A percentile compares a stretch with the other conserved stretches of the same genome.
phyloP scores from a whole-genome alignment of 192 early-diverging fungal species.

The Phlyctochytrium planicorne region DNA sequence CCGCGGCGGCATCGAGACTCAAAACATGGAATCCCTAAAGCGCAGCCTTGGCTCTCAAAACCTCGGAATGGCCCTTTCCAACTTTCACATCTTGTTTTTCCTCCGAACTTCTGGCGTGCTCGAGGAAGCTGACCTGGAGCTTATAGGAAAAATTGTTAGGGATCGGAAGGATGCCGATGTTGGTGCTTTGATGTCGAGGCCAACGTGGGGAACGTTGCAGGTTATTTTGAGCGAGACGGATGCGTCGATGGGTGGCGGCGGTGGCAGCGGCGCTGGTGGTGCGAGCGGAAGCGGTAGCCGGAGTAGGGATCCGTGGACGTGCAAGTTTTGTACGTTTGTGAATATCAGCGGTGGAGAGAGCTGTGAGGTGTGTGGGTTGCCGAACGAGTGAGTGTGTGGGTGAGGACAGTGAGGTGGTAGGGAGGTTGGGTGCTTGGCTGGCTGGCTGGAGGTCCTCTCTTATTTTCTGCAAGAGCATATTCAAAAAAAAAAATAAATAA shows the following conservation, averaged over 20 bases:
- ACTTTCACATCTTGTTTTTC: conserved; percentile 86
- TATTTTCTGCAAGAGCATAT: too few species aligned
- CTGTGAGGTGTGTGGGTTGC: conserved; percentile 86
- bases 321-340: conserved; percentile 73
- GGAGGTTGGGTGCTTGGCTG: too few species aligned
- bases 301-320: conserved; percentile 31
- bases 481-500: too few species aligned
- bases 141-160: conserved; percentile 17
- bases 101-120: conserved; percentile 68
- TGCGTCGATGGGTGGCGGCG: background rate
- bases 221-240: conserved; percentile 45
- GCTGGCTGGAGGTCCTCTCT: too few species aligned
- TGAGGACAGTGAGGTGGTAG: too few species aligned
- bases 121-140: conserved; percentile 38
- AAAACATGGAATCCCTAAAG: conserved; percentile 59
- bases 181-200: conserved; percentile 54
- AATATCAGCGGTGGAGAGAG: conserved; percentile 62
- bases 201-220: conserved; percentile 72
- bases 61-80: conserved; percentile 58
- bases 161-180: conserved; percentile 24
- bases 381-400: conserved; percentile 39
- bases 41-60: conserved; percentile 47
- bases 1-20: conserved; percentile 55
- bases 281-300: conserved; percentile 7
- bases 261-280: conserved; percentile 1